Conservation (phyloP, 305 asterid species). For the Caryopteris hybrid region DNA sequence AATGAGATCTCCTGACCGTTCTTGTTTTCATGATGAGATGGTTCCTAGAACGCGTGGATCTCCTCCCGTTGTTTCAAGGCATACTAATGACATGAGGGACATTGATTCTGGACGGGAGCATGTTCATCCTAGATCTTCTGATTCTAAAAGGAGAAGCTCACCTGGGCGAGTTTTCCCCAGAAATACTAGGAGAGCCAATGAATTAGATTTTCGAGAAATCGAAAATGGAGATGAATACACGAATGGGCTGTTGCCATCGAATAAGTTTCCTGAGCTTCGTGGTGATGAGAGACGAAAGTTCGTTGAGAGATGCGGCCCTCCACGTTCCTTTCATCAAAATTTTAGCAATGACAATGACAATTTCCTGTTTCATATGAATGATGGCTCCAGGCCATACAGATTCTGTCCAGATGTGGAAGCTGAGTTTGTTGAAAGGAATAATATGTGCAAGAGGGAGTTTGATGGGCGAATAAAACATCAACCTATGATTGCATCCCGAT, state of each 20-base stretch:
- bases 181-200: constrained; percentile 47
- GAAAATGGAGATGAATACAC: constrained; percentile 46
- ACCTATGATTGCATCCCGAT: constrained; percentile 34
- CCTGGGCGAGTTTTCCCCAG: constrained; percentile 43
- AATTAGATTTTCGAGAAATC: constrained; percentile 59
- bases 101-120: constrained; percentile 48
- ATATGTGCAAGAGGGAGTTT: constrained; percentile 65
- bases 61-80: constrained; percentile 51
- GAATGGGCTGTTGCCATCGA: constrained; percentile 39
- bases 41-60: constrained; percentile 65
- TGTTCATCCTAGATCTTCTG: constrained; percentile 42
- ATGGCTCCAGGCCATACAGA: constrained; percentile 59
- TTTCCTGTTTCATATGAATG: constrained; percentile 48
- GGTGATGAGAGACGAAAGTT: constrained; percentile 64
- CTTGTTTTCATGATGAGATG: constrained; percentile 65
- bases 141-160: constrained; percentile 53
- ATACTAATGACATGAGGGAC: constrained; percentile 51
- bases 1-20: constrained; percentile 75
- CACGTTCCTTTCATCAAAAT: constrained; percentile 50
- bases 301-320: constrained; percentile 53
- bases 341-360: constrained; percentile 44
- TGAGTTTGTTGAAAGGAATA: constrained; percentile 59
- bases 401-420: constrained; percentile 55
- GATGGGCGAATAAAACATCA: constrained; percentile 60
- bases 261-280: constrained; percentile 45